These are phyloP conservation scores for Malus hybrid DNA, from an alignment of 331 rosid genomes.

Conservation along the genomic window DNA sequence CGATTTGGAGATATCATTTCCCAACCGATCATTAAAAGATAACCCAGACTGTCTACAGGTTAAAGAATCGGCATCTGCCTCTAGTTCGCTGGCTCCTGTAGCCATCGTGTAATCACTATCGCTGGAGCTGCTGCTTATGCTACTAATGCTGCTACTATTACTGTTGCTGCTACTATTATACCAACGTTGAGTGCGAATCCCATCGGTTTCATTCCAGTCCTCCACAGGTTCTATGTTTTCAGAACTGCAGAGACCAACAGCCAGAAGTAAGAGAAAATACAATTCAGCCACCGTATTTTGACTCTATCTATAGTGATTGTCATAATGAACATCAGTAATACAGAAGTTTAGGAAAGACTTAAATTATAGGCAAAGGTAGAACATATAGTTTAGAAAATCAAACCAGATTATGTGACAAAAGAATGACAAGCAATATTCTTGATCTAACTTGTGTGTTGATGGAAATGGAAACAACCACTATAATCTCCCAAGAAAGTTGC, in stretches of 20 bases:
- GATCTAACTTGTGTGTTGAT: too few species aligned
- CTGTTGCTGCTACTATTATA: conserved; percentile 95
- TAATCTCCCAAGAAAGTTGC: too few species aligned
- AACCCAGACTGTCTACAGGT: conserved; percentile 78
- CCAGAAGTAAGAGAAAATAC: not conserved
- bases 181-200: conserved; percentile 48
- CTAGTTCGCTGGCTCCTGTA: conserved; percentile 71
- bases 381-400: not conserved
- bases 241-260: conserved; percentile 58
- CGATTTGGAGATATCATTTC: conserved; percentile 64
- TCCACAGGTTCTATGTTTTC: conserved; percentile 63
- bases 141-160: conserved; percentile 89
- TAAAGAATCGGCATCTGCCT: conserved; percentile 98
- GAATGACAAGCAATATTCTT: not conserved
- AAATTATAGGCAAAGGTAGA: not conserved
- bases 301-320: not conserved
- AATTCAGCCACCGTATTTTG: not conserved
- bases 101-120: conserved; percentile 74
- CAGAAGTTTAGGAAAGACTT: not conserved
- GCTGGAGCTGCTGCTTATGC: conserved; percentile 85
- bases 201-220: conserved; percentile 63
- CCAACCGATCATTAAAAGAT: conserved; percentile 59
- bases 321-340: not conserved
- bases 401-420: not conserved
- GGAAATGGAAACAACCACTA: too few species aligned